Evolutionary conservation across 2,329 filamentous ascomycete genomes (phyloP).

Genomic region (Talaromyces sp.): DNA sequence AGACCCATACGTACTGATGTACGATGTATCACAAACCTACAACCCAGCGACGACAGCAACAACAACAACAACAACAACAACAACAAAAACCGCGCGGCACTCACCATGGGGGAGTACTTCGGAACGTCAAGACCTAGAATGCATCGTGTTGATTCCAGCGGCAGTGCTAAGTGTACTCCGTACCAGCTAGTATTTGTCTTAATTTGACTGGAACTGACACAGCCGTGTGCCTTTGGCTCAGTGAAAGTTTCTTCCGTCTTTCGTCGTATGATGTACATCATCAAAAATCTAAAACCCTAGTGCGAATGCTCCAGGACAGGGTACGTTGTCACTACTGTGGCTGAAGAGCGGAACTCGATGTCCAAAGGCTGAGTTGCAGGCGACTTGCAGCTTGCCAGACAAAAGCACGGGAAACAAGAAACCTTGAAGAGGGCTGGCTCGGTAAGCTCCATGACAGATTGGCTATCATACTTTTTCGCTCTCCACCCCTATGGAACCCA

Average conservation of each 20-base stretch:
- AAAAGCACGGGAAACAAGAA: not conserved
- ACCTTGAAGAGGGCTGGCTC: conserved; percentile 8
- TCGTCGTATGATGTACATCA: conserved; percentile 14
- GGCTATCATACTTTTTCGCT: conserved; percentile 7
- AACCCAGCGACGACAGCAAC: not conserved
- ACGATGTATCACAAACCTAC: not conserved
- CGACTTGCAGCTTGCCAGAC: not conserved
- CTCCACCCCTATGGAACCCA: not conserved
- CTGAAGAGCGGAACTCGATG: not conserved
- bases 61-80: not conserved
- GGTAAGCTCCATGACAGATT: conserved; percentile 6
- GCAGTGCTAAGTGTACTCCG: too few relatives aligned
- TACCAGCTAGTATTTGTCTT: not conserved
- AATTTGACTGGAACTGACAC: not conserved
- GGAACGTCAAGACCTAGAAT: not conserved
- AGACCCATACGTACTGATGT: not conserved
- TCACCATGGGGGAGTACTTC: not conserved
- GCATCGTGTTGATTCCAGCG: not conserved
- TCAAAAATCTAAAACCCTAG: conserved; percentile 1
- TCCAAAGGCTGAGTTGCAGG: not conserved
- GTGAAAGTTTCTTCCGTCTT: conserved; percentile 8
- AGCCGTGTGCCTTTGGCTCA: not conserved
- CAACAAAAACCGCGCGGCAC: not conserved
- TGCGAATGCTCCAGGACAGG: not conserved
- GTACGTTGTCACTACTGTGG: too few relatives aligned